Base-by-base conservation (phyloP, 495 filamentous ascomycete species). In the Aspergillus avenaceus region DNA sequence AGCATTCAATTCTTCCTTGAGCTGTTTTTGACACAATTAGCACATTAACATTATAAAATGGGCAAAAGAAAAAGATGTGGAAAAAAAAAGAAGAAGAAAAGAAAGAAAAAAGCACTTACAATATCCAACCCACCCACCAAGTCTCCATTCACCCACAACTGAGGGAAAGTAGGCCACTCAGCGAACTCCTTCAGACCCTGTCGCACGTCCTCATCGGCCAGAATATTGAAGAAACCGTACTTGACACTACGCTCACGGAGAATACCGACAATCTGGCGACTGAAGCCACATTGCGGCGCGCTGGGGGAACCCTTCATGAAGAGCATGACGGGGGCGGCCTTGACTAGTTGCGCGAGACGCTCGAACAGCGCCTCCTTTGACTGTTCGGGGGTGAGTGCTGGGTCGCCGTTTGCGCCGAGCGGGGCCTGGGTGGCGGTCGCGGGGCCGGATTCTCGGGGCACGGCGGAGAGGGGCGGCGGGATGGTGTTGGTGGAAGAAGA, bases 211-310 rank as follows among this genome's bases (percentile, higher is more conserved):
- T 99, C 93, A 67, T 99, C 93, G 54, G 93, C 93, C 46, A 99
- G 70, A 54, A 95, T 97, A 62, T 99, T 97, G 72, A 99, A 99
- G 78, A 97, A 97, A 6, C 93, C 95, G 69, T 97, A 99, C 63
- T 92, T 87, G 29, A 99, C 86, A 43, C 85, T 84, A 50, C 85
- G 82, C 73, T 96, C 91, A 49, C 93, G 82, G 49, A 97, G 71
- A 28, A 97, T 76, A 2, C 75, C 82, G 13, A 97, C 95, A 29
- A 95, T 64, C 71, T 96, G 90, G 45, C 91, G 78, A 54, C 87
- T 93, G 73, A 97, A 98, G 2, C 93, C 93, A 64, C 93, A 98
- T 70, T 97, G 90, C 6, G 93, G 93, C 48, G 82, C 78, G 55
- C 84, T 88, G 0, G 93, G 93, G 1, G 95, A 96, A 27, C 93